A percentile compares a stretch with the other conserved stretches of the same genome.
phyloP scores from a whole-genome alignment of 163 green algal species.

The Scenedesmus sp. region DNA sequence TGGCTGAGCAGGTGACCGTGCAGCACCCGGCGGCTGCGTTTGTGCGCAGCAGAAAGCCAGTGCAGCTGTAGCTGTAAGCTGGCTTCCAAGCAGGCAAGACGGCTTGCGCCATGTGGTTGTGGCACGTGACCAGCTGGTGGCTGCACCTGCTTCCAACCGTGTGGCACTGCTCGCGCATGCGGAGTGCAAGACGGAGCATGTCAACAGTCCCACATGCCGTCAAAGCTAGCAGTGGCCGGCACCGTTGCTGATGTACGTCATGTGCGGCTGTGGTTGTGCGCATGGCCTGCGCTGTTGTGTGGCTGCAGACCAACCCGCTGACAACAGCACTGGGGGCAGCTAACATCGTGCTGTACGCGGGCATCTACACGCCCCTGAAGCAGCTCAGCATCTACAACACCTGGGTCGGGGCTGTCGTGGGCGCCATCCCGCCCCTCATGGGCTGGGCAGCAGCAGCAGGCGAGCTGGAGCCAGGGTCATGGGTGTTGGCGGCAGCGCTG shows the following conservation, averaged over 20 bases:
- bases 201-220: no score
- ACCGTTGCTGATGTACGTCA: neutral
- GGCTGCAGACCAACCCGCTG: constrained; percentile 86
- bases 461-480: constrained; percentile 84
- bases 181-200: no score
- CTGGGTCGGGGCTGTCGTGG: constrained; percentile 98
- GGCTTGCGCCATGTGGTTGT: no score
- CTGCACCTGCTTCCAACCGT: no score
- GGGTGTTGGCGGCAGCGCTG: constrained; percentile 88
- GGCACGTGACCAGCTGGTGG: no score
- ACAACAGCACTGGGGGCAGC: constrained; percentile 89
- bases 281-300: neutral
- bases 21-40: neutral
- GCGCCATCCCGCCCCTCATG: constrained; percentile 98
- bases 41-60: neutral
- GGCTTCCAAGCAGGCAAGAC: neutral
- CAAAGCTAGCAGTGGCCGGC: neutral
- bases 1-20: constrained; percentile 64
- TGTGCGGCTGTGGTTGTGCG: no score
- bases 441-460: constrained; percentile 93
- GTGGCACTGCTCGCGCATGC: no score
- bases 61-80: no score
- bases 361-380: constrained; percentile 99
- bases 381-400: constrained; percentile 93
- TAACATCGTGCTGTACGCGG: constrained; percentile 98